Evolutionary conservation across 352 stramenopile species (phyloP).

Genomic region (Phytopythium oedochilum): DNA sequence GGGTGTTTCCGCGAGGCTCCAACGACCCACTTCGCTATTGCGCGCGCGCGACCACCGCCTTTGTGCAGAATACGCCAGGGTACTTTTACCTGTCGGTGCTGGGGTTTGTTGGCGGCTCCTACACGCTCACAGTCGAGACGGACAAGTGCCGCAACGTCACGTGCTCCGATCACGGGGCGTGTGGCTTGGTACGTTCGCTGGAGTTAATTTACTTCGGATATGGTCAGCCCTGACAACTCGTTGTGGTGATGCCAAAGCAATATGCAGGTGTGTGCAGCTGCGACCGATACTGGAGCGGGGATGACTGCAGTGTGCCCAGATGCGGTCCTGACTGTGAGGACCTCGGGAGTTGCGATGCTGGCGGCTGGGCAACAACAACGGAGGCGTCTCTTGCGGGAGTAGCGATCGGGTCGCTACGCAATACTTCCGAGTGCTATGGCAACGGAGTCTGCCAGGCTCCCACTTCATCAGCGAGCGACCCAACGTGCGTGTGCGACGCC

Average conservation of each 20-base stretch:
- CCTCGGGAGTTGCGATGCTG: conserved; percentile 37
- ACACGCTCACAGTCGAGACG: conserved; percentile 42
- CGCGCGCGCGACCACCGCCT: conserved; percentile 36
- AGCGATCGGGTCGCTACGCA: conserved; percentile 32
- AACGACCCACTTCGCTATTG: conserved; percentile 61
- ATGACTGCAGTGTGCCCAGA: conserved; percentile 66
- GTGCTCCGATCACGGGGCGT: conserved; percentile 55
- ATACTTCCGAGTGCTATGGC: conserved; percentile 65
- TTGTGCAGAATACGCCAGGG: conserved; percentile 47
- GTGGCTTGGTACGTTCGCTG: conserved; percentile 35
- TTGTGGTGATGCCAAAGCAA: conserved; percentile 13
- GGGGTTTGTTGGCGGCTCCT: conserved; percentile 32
- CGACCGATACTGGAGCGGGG: conserved; percentile 68
- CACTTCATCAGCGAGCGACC: conserved; percentile 11
- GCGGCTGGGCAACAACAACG: neutral
- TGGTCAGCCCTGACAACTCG: neutral
- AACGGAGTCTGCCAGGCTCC: conserved; percentile 55
- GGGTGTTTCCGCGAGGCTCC: conserved; percentile 51
- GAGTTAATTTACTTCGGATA: no score
- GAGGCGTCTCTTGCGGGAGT: conserved; percentile 7
- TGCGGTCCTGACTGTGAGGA: conserved; percentile 72
- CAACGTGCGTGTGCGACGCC: conserved; percentile 59
- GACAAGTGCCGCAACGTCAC: conserved; percentile 63
- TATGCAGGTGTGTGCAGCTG: conserved; percentile 66
- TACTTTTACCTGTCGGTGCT: conserved; percentile 72